phyloP scores from a whole-genome alignment of 2,329 filamentous ascomycete genomes.

The Plectosphaerella sp. region DNA sequence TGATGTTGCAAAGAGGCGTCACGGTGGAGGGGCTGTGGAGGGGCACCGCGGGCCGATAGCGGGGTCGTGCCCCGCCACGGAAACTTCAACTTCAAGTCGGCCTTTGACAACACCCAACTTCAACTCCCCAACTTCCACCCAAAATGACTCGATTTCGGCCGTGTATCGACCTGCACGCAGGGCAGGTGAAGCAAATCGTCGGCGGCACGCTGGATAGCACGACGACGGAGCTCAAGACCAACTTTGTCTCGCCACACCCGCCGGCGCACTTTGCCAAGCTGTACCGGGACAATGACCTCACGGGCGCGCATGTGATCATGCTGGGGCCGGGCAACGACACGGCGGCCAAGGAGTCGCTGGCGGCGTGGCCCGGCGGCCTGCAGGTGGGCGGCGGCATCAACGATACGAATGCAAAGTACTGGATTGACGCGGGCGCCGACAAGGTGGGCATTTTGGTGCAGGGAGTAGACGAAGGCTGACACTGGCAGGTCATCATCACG shows the following conservation, averaged over 20 bases:
- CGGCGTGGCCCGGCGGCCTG: conserved; percentile 72
- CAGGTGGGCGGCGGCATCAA: conserved; percentile 95
- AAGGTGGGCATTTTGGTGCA: conserved; percentile 56
- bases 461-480: background rate
- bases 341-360: conserved; percentile 72
- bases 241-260: conserved; percentile 83
- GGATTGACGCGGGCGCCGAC: conserved; percentile 84
- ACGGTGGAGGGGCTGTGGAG: too few species aligned
- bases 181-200: conserved; percentile 97
- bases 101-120: background rate
- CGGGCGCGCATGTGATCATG: conserved; percentile 93
- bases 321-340: conserved; percentile 82
- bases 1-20: background rate
- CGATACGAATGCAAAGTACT: conserved; percentile 75
- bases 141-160: conserved; percentile 90
- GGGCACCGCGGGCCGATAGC: background rate
- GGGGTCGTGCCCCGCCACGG: background rate
- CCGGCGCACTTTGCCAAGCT: conserved; percentile 76
- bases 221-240: conserved; percentile 71
- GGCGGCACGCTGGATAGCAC: conserved; percentile 80
- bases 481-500: conserved; percentile 84
- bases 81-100: background rate
- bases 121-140: background rate
- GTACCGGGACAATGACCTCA: conserved; percentile 70
- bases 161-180: conserved; percentile 96